A percentile compares a stretch with the other conserved stretches of the same genome.
Conservation (phyloP, 305 asterid genomes). For the Solanum aculeatissimum region DNA sequence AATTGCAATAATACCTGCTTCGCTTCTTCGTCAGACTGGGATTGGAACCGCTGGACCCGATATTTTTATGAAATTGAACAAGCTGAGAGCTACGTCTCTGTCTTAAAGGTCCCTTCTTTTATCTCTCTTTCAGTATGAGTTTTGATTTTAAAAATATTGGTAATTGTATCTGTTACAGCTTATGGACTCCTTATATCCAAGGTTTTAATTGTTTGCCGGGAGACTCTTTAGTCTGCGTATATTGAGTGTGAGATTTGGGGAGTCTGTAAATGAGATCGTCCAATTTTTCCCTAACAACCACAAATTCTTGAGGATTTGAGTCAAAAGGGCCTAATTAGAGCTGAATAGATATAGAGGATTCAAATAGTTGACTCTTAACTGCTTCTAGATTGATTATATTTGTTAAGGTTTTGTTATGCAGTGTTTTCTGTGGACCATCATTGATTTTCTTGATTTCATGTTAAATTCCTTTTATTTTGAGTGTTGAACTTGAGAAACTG, state of each 20-base stretch:
- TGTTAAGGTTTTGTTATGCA: not conserved
- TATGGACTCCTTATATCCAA: not conserved
- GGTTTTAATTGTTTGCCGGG: not conserved
- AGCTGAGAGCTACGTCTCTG: constrained; percentile 68
- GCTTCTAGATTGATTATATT: not conserved
- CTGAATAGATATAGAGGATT: not conserved
- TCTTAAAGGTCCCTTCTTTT: constrained; percentile 46
- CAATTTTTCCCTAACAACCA: not conserved
- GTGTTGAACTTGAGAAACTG: not conserved
- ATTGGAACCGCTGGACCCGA: constrained; percentile 89
- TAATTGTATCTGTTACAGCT: not conserved
- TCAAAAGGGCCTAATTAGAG: not conserved
- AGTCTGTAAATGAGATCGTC: not conserved
- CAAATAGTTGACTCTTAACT: not conserved
- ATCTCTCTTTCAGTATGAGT: not conserved
- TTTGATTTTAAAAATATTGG: not conserved
- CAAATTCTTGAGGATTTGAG: not conserved
- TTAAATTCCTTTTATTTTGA: not conserved
- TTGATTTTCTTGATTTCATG: not conserved
- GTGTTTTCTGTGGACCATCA: not conserved
- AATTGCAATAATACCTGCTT: constrained; percentile 6
- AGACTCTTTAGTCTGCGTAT: not conserved
- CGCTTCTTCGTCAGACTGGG: constrained; percentile 48
- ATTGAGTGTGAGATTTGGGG: not conserved
- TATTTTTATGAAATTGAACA: constrained; percentile 84